phyloP scores from a whole-genome alignment of 768 basidiomycete genomes.

The Mycena pura region DNA sequence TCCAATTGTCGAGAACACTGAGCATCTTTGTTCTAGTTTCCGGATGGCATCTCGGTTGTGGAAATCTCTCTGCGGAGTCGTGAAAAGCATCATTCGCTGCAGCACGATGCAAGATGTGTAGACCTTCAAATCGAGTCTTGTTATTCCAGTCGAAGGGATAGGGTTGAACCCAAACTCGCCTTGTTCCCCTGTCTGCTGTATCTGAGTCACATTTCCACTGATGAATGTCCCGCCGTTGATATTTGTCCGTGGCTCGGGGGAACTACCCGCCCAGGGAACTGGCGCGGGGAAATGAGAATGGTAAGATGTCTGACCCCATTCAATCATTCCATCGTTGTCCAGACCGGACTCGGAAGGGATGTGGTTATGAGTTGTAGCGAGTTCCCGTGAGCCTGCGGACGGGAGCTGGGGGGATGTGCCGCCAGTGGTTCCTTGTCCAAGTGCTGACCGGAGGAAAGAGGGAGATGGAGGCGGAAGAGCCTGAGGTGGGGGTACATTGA shows the following conservation, averaged over 20 bases:
- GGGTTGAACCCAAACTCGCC: not conserved
- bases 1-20: not conserved
- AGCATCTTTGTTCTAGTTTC: not conserved
- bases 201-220: not conserved
- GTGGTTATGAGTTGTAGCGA: not conserved
- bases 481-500: not conserved
- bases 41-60: no score
- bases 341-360: not conserved
- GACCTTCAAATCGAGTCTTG: not conserved
- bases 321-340: not conserved
- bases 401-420: not conserved
- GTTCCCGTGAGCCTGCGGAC: not conserved
- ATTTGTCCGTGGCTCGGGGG: not conserved
- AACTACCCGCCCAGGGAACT: not conserved
- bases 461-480: not conserved
- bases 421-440: not conserved
- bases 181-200: not conserved
- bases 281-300: not conserved
- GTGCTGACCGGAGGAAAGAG: not conserved
- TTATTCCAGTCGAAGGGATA: not conserved
- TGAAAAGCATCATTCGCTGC: not conserved
- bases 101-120: conserved; percentile 5
- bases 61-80: no score
- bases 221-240: conserved; percentile 2
- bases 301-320: not conserved